Base-by-base conservation (phyloP, 129 eudicot genomes). In the Glebionis coronaria region DNA sequence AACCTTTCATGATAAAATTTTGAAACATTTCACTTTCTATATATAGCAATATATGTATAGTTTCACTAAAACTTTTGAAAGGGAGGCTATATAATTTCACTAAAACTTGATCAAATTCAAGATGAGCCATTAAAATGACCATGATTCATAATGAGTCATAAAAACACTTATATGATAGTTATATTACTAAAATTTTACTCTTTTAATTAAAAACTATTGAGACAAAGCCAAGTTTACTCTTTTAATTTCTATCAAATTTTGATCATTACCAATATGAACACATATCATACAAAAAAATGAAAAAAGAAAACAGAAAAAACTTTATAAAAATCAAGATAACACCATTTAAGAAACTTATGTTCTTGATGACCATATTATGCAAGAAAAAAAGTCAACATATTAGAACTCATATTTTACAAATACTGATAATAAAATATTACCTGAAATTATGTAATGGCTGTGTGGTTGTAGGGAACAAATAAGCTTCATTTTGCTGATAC, bases 401-500 rank as follows among this genome's bases (percentile, higher is more conserved):
- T 71, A 71, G 72, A 59, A 21, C 13, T 47, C 19, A 44, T 15
- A 54, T 15, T 44, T 23, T 20, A 4, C 47, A 15, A 31, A 9
- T 28, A 45, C 12, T 19, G 28, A 60, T 21, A 29, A 23, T 35
- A 63, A 9, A 38, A 9, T 64, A 66, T 23, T 72, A 87, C 95
- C 95, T 87, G 85, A 77, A 87, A 76, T 59, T 59, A 83, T 63
- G 90, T 61, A 73, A 72, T 70, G 75, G 71, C 55, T 81, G 85
- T 87, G 85, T 82, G 81, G 69, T 74, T 79, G 61, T 84, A 80
- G 88, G 85, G 86, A 84, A 80, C 88, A 82, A 67, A 65, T 45
- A 81, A 77, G 75, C 84, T 75, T 71, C 75, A 78, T 65, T 79
- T 80, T 71, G 63, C 61, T 55, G 72, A 67, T 44, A 44, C 73